Evolutionary conservation across 345 rosid species (phyloP), one percentile per base, ranked within the genome.

Genomic region (Gossypium turneri): DNA sequence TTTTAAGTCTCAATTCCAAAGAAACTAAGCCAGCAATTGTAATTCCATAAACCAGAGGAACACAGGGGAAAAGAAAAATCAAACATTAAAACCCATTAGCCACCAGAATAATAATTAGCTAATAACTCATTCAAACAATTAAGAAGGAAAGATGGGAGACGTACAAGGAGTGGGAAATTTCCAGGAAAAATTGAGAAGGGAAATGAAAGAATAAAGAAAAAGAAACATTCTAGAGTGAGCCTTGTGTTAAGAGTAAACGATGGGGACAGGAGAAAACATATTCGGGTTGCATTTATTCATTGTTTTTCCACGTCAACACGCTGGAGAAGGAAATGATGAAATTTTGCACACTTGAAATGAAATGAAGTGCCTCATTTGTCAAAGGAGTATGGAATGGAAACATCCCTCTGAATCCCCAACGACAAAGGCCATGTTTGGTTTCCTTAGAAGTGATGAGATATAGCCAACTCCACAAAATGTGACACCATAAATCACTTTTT

Each of bases 301-400:
- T 0, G 34, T 60, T 67, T 72, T 74, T 68, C 81, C 50, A 24
- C 44, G 84, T 82, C 88, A 79, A 82, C 84, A 75, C 79, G 82
- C 72, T 29, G 68, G 45, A 44, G 57, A 51, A 51, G 55, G n/a
- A 34, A 6, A 34, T 34, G 38, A 34, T 0, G 6, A 34, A 34
- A 34, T 34, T 34, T 34, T 34, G 38, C 38, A 34, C 38, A 4
- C 6, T 34, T 34, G 55, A 13, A 15, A 51, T 51, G 19, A 51
- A 12, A 15, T 51, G 55, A 51, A 51, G 16, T 51, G 17, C 55
- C 55, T 15, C n/a, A 4, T 34, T 34, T 34, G 38, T 4, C 38
- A 34, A 34, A 34, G 6, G 38, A 34, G 38, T 4, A 4, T 34
- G 38, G 6, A 34, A 34, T 34, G 38, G 38, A 34, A 34, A 34